phyloP scores from a whole-genome alignment of 2,329 filamentous ascomycete species.

The Pseudocercospora fuligena region DNA sequence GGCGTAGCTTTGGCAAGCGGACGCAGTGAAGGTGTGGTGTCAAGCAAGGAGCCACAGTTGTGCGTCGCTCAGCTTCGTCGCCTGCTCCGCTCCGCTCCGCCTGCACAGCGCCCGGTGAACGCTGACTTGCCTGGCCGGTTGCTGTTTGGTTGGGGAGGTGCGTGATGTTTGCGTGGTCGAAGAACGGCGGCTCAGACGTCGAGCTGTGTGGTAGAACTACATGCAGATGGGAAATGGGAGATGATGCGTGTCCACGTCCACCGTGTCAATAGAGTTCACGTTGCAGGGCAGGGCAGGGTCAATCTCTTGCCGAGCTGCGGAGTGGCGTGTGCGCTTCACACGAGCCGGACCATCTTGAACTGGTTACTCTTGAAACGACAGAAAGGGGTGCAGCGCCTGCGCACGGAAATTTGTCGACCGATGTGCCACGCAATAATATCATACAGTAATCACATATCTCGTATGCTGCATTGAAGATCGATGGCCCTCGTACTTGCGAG shows the following conservation, averaged over 20 bases:
- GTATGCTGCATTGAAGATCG: too few relatives aligned
- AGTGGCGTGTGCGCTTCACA: background rate
- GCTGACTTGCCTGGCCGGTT: background rate
- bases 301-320: background rate
- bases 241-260: background rate
- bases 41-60: background rate
- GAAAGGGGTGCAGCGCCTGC: conserved; percentile 1
- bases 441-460: too few relatives aligned
- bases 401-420: background rate
- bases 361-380: background rate
- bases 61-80: background rate
- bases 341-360: too few relatives aligned
- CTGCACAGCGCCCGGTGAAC: too few relatives aligned
- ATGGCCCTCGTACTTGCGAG: too few relatives aligned
- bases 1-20: conserved; percentile 9
- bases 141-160: background rate
- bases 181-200: background rate
- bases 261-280: background rate
- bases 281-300: too few relatives aligned
- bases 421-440: background rate
- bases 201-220: background rate
- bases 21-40: background rate
- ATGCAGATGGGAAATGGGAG: background rate
- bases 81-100: background rate
- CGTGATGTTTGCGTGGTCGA: background rate